Conservation (phyloP, 768 basidiomycete species). For the Suillus alpinus region DNA sequence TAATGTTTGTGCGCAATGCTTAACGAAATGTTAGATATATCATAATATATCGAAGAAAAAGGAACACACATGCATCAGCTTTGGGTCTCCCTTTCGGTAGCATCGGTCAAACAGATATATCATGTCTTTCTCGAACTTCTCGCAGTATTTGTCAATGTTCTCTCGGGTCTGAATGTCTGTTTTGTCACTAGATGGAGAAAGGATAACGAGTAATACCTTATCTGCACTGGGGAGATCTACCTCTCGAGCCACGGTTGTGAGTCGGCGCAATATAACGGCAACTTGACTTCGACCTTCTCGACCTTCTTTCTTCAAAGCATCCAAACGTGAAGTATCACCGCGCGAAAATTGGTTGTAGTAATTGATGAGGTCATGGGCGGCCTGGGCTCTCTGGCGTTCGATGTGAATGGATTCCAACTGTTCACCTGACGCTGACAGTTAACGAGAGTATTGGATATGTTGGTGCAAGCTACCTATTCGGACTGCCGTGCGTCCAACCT, state of each 20-base stretch:
- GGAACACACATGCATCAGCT: conserved; percentile 91
- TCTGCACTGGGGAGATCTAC: conserved; percentile 85
- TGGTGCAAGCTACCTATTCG: conserved; percentile 67
- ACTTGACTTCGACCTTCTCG: conserved; percentile 85
- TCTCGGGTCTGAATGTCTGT: conserved; percentile 65
- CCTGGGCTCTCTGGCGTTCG: conserved; percentile 88
- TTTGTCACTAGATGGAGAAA: neutral
- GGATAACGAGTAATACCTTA: conserved; percentile 44
- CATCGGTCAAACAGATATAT: conserved; percentile 92
- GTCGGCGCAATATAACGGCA: conserved; percentile 79
- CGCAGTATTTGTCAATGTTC: conserved; percentile 94
- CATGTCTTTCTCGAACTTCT: conserved; percentile 99
- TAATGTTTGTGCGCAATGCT: conserved; percentile 97
- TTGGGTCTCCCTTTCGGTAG: conserved; percentile 95
- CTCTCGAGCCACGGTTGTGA: conserved; percentile 89
- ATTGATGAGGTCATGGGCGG: conserved; percentile 89
- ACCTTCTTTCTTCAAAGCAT: conserved; percentile 81
- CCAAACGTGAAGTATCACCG: conserved; percentile 73
- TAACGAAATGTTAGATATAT: conserved; percentile 1
- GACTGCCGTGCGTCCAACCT: conserved; percentile 91
- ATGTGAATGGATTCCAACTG: conserved; percentile 94
- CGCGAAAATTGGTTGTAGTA: conserved; percentile 91
- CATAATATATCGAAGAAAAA: conserved; percentile 10
- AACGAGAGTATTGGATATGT: conserved; percentile 1
- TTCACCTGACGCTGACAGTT: conserved; percentile 57